Base-by-base conservation (phyloP, 2,329 filamentous ascomycete species). In the Blumeria hordei region DNA sequence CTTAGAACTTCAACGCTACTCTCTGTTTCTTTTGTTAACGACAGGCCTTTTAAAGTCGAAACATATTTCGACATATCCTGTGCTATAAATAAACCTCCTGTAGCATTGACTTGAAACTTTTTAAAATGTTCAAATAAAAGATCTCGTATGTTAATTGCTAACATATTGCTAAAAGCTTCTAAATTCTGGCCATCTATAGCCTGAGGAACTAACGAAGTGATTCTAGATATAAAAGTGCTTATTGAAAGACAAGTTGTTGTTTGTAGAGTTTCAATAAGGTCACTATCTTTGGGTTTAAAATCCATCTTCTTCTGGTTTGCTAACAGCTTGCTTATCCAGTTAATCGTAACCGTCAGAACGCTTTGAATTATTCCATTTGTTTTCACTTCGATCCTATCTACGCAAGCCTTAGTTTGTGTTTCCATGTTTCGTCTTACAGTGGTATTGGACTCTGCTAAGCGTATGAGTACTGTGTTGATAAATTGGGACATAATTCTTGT, bases 11-110 rank as follows among this genome's bases (percentile, higher is more conserved):
- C 90, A 60, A 95, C 77, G 55, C 78, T 77, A 28, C 74, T 74
- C 61, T 77, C 75, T 52, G 80, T 78, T 43, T 84, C 78, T 62
- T 80, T 81, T 54, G 76, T 74, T 43, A 88, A 72, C 33, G 83
- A 77, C 87, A 88, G 96, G 36, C 80, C 80, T 58, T 85, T 80
- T 60, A 98, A 74, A 10, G 94, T 78, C 58, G 88, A 83, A 8
- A 85, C 84, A 67, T 98, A 98, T 65, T 87, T 88, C 37, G 87
- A 86, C 67, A 96, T 88, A 66, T 98, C 92, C 70, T 96, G 94
- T 37, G 84, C 90, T 32, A 96, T 86, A 77, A 95, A 92, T 50
- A 98, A 77, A 2, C 88, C 92, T 58, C 92, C 92, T 0, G 90
- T 88, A 43, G 88, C 86, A 61, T 88, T 94, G 60, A 98, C 87